These are phyloP conservation scores for Apiospora rasikravindrae DNA, from an alignment of 2,329 filamentous ascomycete species.

Conservation along the genomic window DNA sequence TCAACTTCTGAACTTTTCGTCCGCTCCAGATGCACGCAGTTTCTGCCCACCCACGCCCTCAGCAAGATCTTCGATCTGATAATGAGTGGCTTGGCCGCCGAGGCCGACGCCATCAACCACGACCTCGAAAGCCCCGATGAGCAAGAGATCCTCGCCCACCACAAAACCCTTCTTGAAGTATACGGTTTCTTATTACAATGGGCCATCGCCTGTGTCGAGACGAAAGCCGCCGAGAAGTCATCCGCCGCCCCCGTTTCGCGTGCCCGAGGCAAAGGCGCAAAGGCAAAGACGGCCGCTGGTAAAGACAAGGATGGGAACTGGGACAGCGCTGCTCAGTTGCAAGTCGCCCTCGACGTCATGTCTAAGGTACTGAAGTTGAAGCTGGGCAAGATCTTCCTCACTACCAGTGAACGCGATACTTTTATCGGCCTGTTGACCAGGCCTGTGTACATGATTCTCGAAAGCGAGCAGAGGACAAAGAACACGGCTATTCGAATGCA, in stretches of 20 bases:
- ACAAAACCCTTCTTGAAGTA: constrained; percentile 91
- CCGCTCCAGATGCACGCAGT: constrained; percentile 77
- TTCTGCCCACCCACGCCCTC: constrained; percentile 79
- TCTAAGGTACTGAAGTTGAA: constrained; percentile 95
- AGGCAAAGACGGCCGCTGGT: constrained; percentile 70
- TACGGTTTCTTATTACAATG: constrained; percentile 95
- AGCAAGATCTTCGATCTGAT: constrained; percentile 94
- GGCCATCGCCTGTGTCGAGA: constrained; percentile 93
- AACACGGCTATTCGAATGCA: constrained; percentile 91
- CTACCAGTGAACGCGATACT: constrained; percentile 93
- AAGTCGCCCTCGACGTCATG: constrained; percentile 90
- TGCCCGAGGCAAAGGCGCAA: constrained; percentile 76
- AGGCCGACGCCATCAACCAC: constrained; percentile 83
- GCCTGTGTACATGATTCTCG: constrained; percentile 90
- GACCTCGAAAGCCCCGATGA: constrained; percentile 88
- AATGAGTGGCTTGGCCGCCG: constrained; percentile 82
- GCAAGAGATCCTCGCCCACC: constrained; percentile 82
- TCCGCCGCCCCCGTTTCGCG: constrained; percentile 72
- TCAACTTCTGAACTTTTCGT: constrained; percentile 67
- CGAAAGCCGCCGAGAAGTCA: constrained; percentile 89
- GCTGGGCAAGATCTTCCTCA: constrained; percentile 90
- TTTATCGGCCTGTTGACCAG: constrained; percentile 92
- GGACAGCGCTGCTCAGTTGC: constrained; percentile 89
- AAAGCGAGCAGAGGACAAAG: constrained; percentile 93
- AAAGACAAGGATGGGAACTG: constrained; percentile 74